A percentile compares a stretch with the other conserved stretches of the same genome.
Evolutionary conservation across 208 protist genomes (phyloP).

Genomic region (Acanthamoeba castellanii): DNA sequence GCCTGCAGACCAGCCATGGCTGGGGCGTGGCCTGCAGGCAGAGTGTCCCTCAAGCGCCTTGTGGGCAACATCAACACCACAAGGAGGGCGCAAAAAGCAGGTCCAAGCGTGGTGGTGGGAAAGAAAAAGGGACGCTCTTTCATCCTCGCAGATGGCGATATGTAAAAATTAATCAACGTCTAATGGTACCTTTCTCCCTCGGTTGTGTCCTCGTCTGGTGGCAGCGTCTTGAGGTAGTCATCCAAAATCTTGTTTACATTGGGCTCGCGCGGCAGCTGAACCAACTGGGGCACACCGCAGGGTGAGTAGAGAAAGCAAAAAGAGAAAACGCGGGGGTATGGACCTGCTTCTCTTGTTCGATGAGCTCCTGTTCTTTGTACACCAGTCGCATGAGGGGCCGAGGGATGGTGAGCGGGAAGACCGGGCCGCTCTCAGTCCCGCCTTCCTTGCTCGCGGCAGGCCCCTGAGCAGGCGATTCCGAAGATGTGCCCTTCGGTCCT

Average conservation of each 20-base stretch:
- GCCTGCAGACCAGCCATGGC: slow-evolving; percentile 14
- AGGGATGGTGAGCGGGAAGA: slow-evolving; percentile 7
- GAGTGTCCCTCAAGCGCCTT: too few species aligned
- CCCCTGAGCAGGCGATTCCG: neutral
- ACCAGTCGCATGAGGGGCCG: slow-evolving; percentile 29
- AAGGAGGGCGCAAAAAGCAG: neutral
- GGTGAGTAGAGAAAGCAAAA: neutral
- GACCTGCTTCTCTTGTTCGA: slow-evolving; percentile 45
- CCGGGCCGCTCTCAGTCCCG: neutral
- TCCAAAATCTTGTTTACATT: slow-evolving; percentile 53
- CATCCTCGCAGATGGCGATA: neutral
- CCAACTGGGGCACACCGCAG: neutral
- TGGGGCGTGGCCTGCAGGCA: neutral
- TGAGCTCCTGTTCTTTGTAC: slow-evolving; percentile 39
- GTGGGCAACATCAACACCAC: too few species aligned
- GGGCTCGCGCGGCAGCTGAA: slow-evolving; percentile 23
- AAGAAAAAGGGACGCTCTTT: neutral
- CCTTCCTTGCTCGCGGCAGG: neutral
- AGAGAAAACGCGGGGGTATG: neutral
- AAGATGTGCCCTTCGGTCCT: neutral
- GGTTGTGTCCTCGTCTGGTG: neutral
- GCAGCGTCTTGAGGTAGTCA: neutral
- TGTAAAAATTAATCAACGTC: neutral
- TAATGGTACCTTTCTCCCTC: neutral
- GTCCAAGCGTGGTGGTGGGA: neutral